These are phyloP conservation scores for Tuber aestivum DNA, from an alignment of 495 filamentous ascomycete genomes.

Conservation along the genomic window DNA sequence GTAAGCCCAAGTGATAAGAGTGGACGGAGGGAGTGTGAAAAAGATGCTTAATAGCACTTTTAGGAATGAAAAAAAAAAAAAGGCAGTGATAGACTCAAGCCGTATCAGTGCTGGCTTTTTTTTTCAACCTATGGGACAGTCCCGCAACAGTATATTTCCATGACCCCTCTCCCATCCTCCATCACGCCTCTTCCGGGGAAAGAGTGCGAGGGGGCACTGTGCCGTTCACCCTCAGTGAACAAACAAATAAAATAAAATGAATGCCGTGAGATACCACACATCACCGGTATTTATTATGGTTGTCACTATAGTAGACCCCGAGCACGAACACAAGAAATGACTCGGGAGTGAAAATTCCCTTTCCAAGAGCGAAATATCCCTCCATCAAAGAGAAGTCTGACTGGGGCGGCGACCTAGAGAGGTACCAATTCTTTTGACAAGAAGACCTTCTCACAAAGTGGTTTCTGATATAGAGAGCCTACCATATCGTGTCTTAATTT, in stretches of 20 bases:
- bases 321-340: too few relatives aligned
- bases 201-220: neutral
- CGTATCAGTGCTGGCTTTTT: neutral
- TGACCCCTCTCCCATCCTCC: neutral
- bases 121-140: neutral
- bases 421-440: neutral
- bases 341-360: neutral
- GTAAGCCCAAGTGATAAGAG: neutral
- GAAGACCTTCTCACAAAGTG: neutral
- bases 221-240: neutral
- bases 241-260: neutral
- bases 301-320: neutral
- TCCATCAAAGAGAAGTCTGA: neutral
- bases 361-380: neutral
- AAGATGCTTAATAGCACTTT: neutral
- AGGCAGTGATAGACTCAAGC: neutral
- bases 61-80: neutral
- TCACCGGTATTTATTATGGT: neutral
- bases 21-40: neutral
- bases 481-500: too few relatives aligned
- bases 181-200: neutral
- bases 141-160: too few relatives aligned
- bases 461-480: neutral
- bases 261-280: neutral
- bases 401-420: neutral